Percentiles rank a stretch among this genome's conserved stretches.
phyloP scores from a whole-genome alignment of 2,329 filamentous ascomycete species.

The Verticillium nonalfalfae region DNA sequence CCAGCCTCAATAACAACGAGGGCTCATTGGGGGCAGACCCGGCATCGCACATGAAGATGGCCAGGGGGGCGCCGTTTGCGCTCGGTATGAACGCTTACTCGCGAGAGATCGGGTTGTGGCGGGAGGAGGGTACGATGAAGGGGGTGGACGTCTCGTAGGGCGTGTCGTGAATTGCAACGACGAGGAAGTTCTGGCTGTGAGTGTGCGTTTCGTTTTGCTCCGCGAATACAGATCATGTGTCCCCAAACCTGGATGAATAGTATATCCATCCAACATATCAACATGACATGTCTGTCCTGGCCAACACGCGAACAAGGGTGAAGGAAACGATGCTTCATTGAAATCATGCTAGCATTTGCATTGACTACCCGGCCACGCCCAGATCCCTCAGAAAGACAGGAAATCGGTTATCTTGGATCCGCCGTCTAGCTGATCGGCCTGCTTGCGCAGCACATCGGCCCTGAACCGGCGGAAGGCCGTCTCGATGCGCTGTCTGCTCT shows the following conservation, averaged over 20 bases:
- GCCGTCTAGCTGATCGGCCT: slow-evolving; percentile 49
- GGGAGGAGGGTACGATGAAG: slow-evolving; percentile 20
- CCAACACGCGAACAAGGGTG: too few relatives aligned
- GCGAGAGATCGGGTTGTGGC: slow-evolving; percentile 18
- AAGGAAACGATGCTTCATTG: too few relatives aligned
- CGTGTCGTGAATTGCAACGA: not conserved
- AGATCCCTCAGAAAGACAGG: not conserved
- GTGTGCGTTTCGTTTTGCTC: too few relatives aligned
- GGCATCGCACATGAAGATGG: slow-evolving; percentile 23
- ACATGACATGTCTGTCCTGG: too few relatives aligned
- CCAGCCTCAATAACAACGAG: slow-evolving; percentile 45
- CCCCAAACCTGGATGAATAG: too few relatives aligned
- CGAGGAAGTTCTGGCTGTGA: too few relatives aligned
- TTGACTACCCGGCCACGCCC: too few relatives aligned
- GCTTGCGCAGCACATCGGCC: slow-evolving; percentile 54
- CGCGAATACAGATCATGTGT: too few relatives aligned
- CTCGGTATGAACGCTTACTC: slow-evolving; percentile 24
- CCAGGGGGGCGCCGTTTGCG: slow-evolving; percentile 20
- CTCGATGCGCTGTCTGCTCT: slow-evolving; percentile 50
- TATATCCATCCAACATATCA: too few relatives aligned
- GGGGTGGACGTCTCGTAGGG: slow-evolving; percentile 5
- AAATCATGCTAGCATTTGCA: too few relatives aligned
- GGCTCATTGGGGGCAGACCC: slow-evolving; percentile 20
- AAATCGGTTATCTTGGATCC: slow-evolving; percentile 7
- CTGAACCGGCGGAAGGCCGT: slow-evolving; percentile 56